These are phyloP conservation scores for Cyanophora paradoxa DNA, from an alignment of 78 protist species.

Conservation along the genomic window DNA sequence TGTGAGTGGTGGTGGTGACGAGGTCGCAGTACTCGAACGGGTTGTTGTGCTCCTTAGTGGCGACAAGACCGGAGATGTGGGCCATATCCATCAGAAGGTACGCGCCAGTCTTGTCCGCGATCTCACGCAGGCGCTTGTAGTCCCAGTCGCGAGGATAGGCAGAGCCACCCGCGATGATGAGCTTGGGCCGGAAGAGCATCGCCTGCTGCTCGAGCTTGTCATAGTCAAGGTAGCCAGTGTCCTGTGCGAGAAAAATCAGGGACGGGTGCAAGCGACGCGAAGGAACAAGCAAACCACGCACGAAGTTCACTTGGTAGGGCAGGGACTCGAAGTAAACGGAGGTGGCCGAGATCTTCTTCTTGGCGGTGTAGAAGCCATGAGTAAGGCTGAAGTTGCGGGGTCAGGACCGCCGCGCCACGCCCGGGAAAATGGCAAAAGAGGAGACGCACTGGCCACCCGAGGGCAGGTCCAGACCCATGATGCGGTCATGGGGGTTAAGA, in stretches of 20 bases:
- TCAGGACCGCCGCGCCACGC: no score
- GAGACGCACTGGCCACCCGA: constrained; percentile 90
- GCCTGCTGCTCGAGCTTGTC: constrained; percentile 82
- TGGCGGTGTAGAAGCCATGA: constrained; percentile 94
- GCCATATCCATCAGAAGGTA: constrained; percentile 96
- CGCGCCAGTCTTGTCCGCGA: constrained; percentile 87
- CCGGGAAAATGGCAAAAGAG: no score
- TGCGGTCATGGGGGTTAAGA: constrained; percentile 94
- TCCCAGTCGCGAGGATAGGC: constrained; percentile 97
- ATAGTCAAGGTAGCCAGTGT: constrained; percentile 94
- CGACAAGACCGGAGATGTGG: constrained; percentile 94
- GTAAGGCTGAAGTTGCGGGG: constrained; percentile 77
- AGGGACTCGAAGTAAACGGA: constrained; percentile 94
- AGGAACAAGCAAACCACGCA: no score
- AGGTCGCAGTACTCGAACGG: constrained; percentile 92
- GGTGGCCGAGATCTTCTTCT: constrained; percentile 84
- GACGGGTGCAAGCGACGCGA: no score
- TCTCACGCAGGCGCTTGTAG: constrained; percentile 79
- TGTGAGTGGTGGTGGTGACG: constrained; percentile 99
- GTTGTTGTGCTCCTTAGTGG: constrained; percentile 53
- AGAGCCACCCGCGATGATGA: constrained; percentile 89
- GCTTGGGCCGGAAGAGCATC: constrained; percentile 87
- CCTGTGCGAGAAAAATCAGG: no score
- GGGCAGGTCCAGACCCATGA: constrained; percentile 98
- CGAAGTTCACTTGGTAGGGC: constrained; percentile 92